A percentile compares a stretch with the other conserved stretches of the same genome.
Evolutionary conservation across 345 rosid genomes (phyloP).

Genomic region (Streptanthus diversifolius): DNA sequence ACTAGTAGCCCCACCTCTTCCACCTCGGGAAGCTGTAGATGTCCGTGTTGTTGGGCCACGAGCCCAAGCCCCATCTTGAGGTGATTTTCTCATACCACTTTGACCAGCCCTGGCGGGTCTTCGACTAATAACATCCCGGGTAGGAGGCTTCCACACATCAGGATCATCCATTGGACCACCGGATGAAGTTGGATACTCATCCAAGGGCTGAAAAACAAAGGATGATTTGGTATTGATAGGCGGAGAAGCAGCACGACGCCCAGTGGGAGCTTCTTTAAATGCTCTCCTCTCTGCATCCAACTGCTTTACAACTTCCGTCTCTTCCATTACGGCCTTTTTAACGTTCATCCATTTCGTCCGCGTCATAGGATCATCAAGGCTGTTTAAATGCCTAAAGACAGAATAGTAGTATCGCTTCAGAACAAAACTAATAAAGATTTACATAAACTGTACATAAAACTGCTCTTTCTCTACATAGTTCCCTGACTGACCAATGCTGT

Average conservation of each 20-base stretch:
- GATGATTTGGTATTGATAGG: conserved; percentile 81
- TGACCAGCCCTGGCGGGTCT: conserved; percentile 81
- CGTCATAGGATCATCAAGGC: conserved; percentile 72
- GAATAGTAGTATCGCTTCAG: neutral
- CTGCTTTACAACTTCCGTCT: conserved; percentile 87
- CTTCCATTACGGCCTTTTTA: conserved; percentile 85
- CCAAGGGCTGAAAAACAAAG: conserved; percentile 93
- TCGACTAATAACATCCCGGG: conserved; percentile 65
- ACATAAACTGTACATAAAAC: neutral
- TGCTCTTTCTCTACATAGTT: neutral
- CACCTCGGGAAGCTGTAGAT: conserved; percentile 63
- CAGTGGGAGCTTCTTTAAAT: conserved; percentile 75
- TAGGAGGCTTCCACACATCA: conserved; percentile 99
- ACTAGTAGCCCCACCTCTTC: conserved; percentile 55
- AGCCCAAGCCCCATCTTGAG: conserved; percentile 93
- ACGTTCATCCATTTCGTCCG: conserved; percentile 96
- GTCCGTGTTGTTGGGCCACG: conserved; percentile 66
- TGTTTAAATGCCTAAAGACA: conserved; percentile 63
- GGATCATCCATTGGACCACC: conserved; percentile 86
- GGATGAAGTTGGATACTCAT: conserved; percentile 94
- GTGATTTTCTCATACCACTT: conserved; percentile 73
- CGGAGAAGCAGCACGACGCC: conserved; percentile 76
- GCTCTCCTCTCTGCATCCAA: conserved; percentile 91
- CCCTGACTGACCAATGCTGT: neutral
- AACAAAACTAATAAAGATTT: neutral